A percentile compares a stretch with the other conserved stretches of the same genome.
Evolutionary conservation across 177 flowering plant species (phyloP).

Genomic region (Vitis hybrid): DNA sequence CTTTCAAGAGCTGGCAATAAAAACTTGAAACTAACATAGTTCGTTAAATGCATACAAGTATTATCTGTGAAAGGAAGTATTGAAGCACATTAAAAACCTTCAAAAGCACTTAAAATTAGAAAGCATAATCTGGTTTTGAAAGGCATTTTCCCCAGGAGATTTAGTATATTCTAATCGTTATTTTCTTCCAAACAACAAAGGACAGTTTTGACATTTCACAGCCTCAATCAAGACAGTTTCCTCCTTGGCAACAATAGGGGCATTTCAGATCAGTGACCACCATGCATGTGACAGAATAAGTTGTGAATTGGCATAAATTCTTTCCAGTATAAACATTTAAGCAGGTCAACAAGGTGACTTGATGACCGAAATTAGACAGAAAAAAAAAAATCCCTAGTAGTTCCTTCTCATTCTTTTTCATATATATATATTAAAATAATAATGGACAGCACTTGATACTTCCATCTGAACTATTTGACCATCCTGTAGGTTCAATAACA

Average conservation of each 20-base stretch:
- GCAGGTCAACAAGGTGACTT: background rate
- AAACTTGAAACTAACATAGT: background rate
- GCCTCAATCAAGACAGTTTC: background rate
- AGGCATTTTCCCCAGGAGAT: too few species aligned
- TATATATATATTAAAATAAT: too few species aligned
- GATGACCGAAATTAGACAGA: too few species aligned
- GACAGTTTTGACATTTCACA: background rate
- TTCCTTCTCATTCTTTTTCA: too few species aligned
- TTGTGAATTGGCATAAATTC: background rate
- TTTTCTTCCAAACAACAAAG: background rate
- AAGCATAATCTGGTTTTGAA: background rate
- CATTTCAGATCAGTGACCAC: background rate
- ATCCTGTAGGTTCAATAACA: too few species aligned
- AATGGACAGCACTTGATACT: too few species aligned
- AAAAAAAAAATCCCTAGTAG: too few species aligned
- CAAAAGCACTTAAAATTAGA: background rate
- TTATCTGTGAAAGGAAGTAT: too few species aligned
- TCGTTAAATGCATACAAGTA: background rate
- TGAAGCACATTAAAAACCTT: background rate
- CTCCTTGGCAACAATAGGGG: background rate
- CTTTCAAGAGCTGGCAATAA: background rate
- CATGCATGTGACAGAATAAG: background rate
- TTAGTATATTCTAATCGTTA: background rate
- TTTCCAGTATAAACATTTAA: background rate
- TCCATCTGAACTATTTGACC: too few species aligned